Base-by-base conservation (phyloP, 805 yeast genomes). In the Zygosaccharomyces kombuchaensis region DNA sequence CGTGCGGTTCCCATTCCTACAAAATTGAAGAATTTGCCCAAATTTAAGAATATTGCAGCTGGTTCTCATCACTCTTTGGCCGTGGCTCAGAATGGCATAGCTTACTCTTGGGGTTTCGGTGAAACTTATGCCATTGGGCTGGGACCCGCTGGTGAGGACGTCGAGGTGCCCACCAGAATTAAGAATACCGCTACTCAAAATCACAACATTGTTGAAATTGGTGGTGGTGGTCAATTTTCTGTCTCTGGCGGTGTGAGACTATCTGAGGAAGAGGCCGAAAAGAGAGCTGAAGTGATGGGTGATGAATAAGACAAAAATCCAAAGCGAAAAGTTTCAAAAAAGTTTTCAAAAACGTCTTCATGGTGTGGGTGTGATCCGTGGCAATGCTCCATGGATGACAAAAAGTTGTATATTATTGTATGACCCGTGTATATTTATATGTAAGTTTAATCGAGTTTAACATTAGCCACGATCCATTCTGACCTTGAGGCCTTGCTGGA, bases 201-300 rank as follows among this genome's bases (percentile, higher is more conserved):
- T 45, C 83, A 86, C 45, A 78, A 83, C 52, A 87, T 93, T 55
- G 62, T 72, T 36, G 53, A 80, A 36, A 77, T 86, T 51, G 90
- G 95, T n/a, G 93, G 93, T 38, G 99, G 99, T 50, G 99, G 98
- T 17, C 99, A 93, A 69, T 93, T 87, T 61, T 84, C 95, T 44
- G 84, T 89, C 7, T 78, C 91, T 62, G 97, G 89, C 34, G 97
- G 98, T 44, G 66, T 75, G 1, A 70, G 67, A 45, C 48, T 71
- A 42, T 57, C 65, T 14, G 73, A 69, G 9, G 70, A 67, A 45
- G 75, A 66, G 27, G 59, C 66, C 10, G 75, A 69, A 40, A 64
- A 69, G 44, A 67, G 77, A 57, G 74, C 71, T 32, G 74, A 71
- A 29, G 79, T 77, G 56, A 60, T 74, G 52, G 80, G 78, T 47